A percentile compares a stretch with the other conserved stretches of the same genome.
These are phyloP conservation scores for Cercospora beticola DNA, from an alignment of 2,329 filamentous ascomycete species.

Conservation along the genomic window DNA sequence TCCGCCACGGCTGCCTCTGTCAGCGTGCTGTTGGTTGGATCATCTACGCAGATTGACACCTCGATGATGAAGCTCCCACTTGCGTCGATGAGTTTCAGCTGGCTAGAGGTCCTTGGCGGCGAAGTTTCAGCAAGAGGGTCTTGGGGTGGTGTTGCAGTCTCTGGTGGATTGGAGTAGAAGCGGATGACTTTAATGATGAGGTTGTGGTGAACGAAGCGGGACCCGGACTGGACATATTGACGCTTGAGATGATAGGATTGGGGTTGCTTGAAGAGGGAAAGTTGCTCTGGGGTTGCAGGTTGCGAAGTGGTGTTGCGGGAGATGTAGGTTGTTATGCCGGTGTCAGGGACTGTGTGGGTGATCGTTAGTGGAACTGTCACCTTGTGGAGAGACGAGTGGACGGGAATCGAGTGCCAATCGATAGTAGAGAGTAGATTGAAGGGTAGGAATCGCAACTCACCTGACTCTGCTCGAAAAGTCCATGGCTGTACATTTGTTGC, in stretches of 20 bases:
- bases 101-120: slow-evolving; percentile 35
- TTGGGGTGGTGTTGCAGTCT: neutral
- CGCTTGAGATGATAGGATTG: slow-evolving; percentile 37
- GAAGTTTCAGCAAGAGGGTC: slow-evolving; percentile 41
- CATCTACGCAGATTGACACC: slow-evolving; percentile 57
- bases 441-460: neutral
- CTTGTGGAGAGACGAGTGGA: neutral
- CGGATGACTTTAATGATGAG: slow-evolving; percentile 58
- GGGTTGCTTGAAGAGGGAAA: slow-evolving; percentile 23
- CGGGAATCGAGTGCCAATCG: neutral
- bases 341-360: slow-evolving; percentile 40
- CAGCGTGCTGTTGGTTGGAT: slow-evolving; percentile 54
- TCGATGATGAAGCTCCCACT: slow-evolving; percentile 60
- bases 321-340: slow-evolving; percentile 55
- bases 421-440: neutral
- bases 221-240: slow-evolving; percentile 58
- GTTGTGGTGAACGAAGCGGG: slow-evolving; percentile 59
- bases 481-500: slow-evolving; percentile 21
- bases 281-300: slow-evolving; percentile 50
- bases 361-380: neutral
- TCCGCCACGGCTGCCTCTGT: slow-evolving; percentile 57
- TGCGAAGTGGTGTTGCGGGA: slow-evolving; percentile 53
- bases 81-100: slow-evolving; percentile 54
- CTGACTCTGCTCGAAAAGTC: slow-evolving; percentile 30
- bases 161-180: slow-evolving; percentile 29